These are phyloP conservation scores for Arthrobotrys entomopaga DNA, from an alignment of 2,329 filamentous ascomycete genomes.

Conservation along the genomic window DNA sequence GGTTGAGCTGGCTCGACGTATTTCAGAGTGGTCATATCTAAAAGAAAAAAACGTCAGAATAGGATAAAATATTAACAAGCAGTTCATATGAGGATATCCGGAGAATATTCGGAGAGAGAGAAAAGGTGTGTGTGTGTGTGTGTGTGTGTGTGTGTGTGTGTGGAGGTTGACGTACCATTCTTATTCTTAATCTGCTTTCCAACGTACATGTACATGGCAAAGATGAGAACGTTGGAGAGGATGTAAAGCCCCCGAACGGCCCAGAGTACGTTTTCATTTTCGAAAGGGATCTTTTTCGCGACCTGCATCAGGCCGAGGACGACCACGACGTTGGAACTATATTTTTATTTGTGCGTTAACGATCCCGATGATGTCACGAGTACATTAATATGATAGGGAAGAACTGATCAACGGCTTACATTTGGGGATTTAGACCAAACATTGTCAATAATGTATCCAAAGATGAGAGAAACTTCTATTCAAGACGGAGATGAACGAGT, in stretches of 20 bases:
- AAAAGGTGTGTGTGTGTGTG: no score
- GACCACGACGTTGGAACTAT: constrained; percentile 89
- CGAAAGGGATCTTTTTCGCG: constrained; percentile 93
- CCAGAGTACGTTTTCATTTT: constrained; percentile 78
- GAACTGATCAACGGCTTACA: constrained; percentile 39
- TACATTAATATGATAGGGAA: neutral
- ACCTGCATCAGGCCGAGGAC: constrained; percentile 99
- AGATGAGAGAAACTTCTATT: neutral
- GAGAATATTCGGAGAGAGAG: no score
- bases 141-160: no score
- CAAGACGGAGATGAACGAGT: neutral
- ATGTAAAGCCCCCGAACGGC: constrained; percentile 73
- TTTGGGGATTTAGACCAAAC: constrained; percentile 52
- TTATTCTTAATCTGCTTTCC: constrained; percentile 90
- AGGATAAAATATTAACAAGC: neutral
- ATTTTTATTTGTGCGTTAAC: constrained; percentile 23
- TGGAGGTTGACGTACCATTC: constrained; percentile 75
- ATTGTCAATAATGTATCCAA: constrained; percentile 33
- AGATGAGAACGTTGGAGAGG: constrained; percentile 82
- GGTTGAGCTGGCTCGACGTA: constrained; percentile 96
- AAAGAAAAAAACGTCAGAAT: neutral
- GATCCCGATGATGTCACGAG: constrained; percentile 14
- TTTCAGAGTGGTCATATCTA: constrained; percentile 96
- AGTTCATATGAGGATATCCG: no score
- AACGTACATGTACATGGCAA: constrained; percentile 84